phyloP scores from a whole-genome alignment of 1,284 basidiomycete genomes.

The Marasmius oreades region DNA sequence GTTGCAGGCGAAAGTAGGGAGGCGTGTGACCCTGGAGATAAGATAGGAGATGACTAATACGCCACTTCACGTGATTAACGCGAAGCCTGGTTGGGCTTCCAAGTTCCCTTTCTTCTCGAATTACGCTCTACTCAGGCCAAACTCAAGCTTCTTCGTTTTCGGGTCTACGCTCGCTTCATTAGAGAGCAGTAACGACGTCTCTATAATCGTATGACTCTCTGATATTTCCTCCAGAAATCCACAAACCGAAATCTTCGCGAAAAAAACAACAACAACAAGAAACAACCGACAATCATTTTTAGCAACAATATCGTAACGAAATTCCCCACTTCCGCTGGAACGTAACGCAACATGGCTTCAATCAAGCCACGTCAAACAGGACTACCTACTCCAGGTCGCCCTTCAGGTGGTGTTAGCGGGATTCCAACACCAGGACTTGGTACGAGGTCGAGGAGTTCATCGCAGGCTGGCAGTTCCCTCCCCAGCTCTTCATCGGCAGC shows the following conservation, averaged over 20 bases:
- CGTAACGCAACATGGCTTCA: constrained; percentile 37
- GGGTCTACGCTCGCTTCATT: not conserved
- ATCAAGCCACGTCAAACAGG: constrained; percentile 47
- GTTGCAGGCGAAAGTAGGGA: not conserved
- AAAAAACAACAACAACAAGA: not conserved
- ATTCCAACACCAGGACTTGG: constrained; percentile 63
- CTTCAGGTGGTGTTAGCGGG: constrained; percentile 22
- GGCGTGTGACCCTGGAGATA: not conserved
- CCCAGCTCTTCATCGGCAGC: constrained; percentile 25
- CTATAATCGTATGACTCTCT: not conserved
- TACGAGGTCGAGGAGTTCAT: constrained; percentile 57
- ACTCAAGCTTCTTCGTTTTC: not conserved
- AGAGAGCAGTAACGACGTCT: not conserved
- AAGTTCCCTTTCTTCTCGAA: not conserved
- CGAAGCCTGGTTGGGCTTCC: not conserved
- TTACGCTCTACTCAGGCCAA: not conserved
- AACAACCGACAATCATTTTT: no score
- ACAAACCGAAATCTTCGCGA: not conserved
- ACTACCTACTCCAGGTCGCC: constrained; percentile 57
- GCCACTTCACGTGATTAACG: not conserved
- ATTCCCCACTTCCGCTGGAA: not conserved
- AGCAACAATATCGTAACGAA: not conserved
- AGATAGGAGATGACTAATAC: not conserved
- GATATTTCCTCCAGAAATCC: not conserved
- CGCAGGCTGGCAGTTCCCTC: constrained; percentile 21